These are phyloP conservation scores for Coniochaeta prunicola DNA, from an alignment of 2,329 filamentous ascomycete species.

Conservation along the genomic window DNA sequence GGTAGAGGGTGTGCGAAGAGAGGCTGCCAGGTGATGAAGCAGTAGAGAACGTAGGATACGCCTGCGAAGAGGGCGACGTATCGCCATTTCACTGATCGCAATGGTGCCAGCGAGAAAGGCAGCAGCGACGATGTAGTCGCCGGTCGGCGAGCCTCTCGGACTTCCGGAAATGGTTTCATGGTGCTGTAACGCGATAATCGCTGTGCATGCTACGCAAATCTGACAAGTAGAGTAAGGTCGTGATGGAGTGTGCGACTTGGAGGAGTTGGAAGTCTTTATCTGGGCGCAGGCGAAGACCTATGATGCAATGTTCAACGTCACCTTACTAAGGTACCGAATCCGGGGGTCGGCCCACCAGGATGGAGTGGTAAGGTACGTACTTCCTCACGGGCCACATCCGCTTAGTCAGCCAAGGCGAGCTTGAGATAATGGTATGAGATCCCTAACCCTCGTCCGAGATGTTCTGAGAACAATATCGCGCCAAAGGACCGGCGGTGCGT, in stretches of 20 bases:
- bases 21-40: conserved; percentile 29
- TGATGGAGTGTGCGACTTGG: background rate
- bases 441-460: too few species aligned
- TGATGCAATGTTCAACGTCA: background rate
- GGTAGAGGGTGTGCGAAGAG: conserved; percentile 37
- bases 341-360: too few species aligned
- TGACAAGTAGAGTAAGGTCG: background rate
- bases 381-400: too few species aligned
- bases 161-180: background rate
- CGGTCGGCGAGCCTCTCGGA: background rate
- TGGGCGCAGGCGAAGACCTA: background rate
- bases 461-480: too few species aligned
- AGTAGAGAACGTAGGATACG: conserved; percentile 29
- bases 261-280: background rate
- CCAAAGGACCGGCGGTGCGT: background rate
- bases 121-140: background rate
- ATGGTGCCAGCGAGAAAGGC: background rate
- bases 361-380: too few species aligned
- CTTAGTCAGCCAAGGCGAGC: background rate
- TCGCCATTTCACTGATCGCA: conserved; percentile 13
- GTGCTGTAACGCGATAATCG: background rate
- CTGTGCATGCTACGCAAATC: background rate
- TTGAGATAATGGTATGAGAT: too few species aligned
- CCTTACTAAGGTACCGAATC: too few species aligned
- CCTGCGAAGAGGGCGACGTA: conserved; percentile 22